Evolutionary conservation across 2,329 filamentous ascomycete species (phyloP), one percentile per base, ranked within the genome.

Genomic region (Thielaviopsis punctulata): DNA sequence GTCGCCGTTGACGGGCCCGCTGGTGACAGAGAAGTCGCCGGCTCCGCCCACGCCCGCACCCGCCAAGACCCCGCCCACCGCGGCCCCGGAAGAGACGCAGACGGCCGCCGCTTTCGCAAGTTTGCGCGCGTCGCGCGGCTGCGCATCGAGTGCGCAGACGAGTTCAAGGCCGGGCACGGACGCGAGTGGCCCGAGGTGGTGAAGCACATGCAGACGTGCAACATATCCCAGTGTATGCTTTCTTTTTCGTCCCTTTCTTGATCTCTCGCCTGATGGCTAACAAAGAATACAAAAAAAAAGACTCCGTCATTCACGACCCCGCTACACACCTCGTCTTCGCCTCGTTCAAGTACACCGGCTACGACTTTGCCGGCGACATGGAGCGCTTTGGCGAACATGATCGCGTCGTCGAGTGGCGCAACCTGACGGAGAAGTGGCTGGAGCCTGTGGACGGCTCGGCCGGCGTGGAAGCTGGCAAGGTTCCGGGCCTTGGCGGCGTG

Each of bases 391-490:
- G 73, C 1, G 77, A 77, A 53, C 86, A 88, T 59, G 73, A 77
- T 1, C 81, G 80, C 61, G 82, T 89, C 30, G 73, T 77, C 52
- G 79, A 84, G 63, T 90, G 85, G 86, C 90, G 84, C 84, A 69
- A 69, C 54, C 82, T 89, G 79, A 89, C 85, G 48, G 85, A 90
- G 63, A 70, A 71, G 13, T 86, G 80, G 71, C 85, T 89, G 66
- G 80, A 79, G 64, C 24, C 39, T 19, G 22, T 21, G 2, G 10
- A 21, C 19, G 46, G 46, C 30, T 3, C 25, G 12, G 30, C 15
- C 13, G 21, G 4, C 21, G 7, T 5, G 8, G 21, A 7, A 15
- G 8, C n/a, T 15, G 47, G 15, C 18, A 48, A 48, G 5, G 49
- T 54, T 18, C 44, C 49, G 9, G 49, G 52, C 3, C 30, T 48